Evolutionary conservation across 129 eudicot genomes (phyloP), one percentile per base, ranked within the genome.

Genomic region (Cynara cardunculus): DNA sequence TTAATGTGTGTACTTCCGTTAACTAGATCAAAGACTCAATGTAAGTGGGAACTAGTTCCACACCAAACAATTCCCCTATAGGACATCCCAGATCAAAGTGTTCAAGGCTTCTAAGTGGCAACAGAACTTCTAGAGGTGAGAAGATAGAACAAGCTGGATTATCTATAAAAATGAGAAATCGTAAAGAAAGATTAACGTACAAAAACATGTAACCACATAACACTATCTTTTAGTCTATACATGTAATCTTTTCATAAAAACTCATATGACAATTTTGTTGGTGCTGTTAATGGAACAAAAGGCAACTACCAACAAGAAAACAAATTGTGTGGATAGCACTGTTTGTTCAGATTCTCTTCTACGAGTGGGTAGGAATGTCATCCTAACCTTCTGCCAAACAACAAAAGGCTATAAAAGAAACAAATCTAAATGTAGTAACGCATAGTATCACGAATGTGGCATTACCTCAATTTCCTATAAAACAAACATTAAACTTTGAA

Each of bases 401-500:
- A 64, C 27, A 64, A 19, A 64, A 22, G 69, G 16, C 69, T 19
- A 22, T 62, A 62, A 19, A 62, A 62, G 69, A 62, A 62, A 62
- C 28, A 62, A 62, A 62, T 24, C 69, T 64, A 28, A 64, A 64
- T 64, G 28, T 64, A 64, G 22, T 16, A 64, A 24, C 69, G 11
- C 28, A 21, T 24, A 21, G 68, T 21, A 5, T 64, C 69, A 64
- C 69, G 22, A 7, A 64, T 62, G 22, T 64, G 4, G 5, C 69
- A 21, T 64, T 64, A 64, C 69, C 69, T 64, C 69, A 64, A 64
- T 24, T 64, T 64, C 69, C 69, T 64, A 64, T 64, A 24, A 62
- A 64, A 64, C 69, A 19, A 24, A 64, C 69, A 64, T 56, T 56
- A 56, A 56, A 18, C 24, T n/a, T 5, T 56, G 65, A 56, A 64